Evolutionary conservation across 148 eudicot species (phyloP).

Genomic region (Talinum fruticosum): DNA sequence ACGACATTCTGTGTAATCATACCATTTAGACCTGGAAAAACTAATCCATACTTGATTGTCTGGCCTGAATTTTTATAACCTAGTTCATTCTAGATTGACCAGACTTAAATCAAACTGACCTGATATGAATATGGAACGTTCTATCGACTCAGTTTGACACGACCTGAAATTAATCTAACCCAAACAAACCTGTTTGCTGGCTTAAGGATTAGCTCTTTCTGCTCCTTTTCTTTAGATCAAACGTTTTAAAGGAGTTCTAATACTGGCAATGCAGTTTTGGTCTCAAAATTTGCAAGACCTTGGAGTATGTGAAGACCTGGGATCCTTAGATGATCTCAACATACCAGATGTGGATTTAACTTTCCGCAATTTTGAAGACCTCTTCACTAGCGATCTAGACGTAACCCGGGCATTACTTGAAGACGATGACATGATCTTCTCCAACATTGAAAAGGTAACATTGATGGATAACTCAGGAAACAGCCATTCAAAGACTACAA

Average conservation of each 20-base stretch:
- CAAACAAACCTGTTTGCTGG: not conserved
- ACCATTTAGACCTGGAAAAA: not conserved
- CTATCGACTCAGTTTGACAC: not conserved
- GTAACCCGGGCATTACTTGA: slow-evolving; percentile 30
- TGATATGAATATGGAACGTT: no score
- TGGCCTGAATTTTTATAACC: not conserved
- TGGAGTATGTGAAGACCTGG: slow-evolving; percentile 58
- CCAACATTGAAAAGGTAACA: slow-evolving; percentile 18
- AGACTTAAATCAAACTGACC: no score
- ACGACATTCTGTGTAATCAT: not conserved
- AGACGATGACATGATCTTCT: slow-evolving; percentile 29
- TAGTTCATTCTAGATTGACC: not conserved
- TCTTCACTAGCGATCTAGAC: slow-evolving; percentile 50
- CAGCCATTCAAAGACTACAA: slow-evolving; percentile 16
- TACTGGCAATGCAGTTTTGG: slow-evolving; percentile 53
- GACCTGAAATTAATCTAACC: no score
- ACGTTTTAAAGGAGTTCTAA: not conserved
- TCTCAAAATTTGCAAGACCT: slow-evolving; percentile 71
- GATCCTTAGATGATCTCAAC: slow-evolving; percentile 44
- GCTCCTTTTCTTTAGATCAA: not conserved
- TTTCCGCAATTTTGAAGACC: slow-evolving; percentile 66
- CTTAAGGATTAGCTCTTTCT: not conserved
- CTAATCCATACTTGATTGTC: not conserved
- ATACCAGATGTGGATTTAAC: slow-evolving; percentile 74
- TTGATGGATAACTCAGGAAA: slow-evolving; percentile 10